These are phyloP conservation scores for Leucosporidium yakuticum DNA, from an alignment of 768 basidiomycete species.

Conservation along the genomic window DNA sequence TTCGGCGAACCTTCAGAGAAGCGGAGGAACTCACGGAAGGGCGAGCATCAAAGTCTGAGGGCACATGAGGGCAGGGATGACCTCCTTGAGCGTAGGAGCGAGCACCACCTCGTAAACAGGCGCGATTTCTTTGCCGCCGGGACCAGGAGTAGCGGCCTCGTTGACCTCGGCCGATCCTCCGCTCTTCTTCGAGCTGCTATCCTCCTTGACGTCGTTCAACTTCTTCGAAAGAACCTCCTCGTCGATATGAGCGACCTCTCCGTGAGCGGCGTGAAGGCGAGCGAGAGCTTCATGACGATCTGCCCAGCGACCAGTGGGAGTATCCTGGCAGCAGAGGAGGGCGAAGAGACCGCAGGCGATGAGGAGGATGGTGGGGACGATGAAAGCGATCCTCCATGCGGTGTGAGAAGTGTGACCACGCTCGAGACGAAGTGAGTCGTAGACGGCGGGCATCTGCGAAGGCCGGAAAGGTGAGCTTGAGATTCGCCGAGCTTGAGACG, in stretches of 20 bases:
- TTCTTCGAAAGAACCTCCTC: constrained; percentile 54
- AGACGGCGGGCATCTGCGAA: constrained; percentile 54
- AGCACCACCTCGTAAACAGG: too few relatives aligned
- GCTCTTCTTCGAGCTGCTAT: too few relatives aligned
- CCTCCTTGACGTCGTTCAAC: constrained; percentile 53
- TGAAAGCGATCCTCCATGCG: constrained; percentile 59
- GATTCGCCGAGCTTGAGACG: constrained; percentile 39
- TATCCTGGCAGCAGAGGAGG: constrained; percentile 24
- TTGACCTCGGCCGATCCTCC: too few relatives aligned
- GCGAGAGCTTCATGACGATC: constrained; percentile 29
- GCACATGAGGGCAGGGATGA: too few relatives aligned
- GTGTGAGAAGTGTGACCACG: constrained; percentile 58
- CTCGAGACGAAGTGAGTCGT: constrained; percentile 50
- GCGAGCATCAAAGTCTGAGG: too few relatives aligned
- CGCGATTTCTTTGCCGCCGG: too few relatives aligned
- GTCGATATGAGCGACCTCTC: constrained; percentile 39
- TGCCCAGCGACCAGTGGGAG: constrained; percentile 21
- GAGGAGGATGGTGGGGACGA: constrained; percentile 38
- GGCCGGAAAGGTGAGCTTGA: constrained; percentile 68
- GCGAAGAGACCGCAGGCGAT: neutral
- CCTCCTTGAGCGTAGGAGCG: too few relatives aligned
- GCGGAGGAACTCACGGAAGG: too few relatives aligned
- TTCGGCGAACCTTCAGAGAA: too few relatives aligned
- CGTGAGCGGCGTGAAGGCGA: constrained; percentile 41
- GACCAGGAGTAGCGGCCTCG: too few relatives aligned